Conservation (phyloP, 139 green algal species). For the Edaphochlamys debaryana region DNA sequence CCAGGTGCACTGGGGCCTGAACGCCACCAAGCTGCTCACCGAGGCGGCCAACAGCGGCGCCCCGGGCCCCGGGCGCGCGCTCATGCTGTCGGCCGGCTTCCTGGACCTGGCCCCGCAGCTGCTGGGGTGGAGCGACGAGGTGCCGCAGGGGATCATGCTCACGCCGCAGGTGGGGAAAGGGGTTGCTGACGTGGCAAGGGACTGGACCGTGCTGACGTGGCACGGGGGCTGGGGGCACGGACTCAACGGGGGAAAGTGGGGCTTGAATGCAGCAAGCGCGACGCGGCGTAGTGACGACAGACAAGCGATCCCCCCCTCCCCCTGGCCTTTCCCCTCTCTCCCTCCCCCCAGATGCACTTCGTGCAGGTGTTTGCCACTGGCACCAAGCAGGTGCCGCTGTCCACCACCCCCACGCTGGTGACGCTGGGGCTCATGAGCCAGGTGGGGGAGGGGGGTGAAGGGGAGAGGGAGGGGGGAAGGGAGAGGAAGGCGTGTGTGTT, state of each 20-base stretch:
- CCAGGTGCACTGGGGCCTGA: slow-evolving; percentile 19
- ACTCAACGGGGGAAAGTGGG: too few species aligned
- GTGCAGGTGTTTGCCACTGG: slow-evolving; percentile 12
- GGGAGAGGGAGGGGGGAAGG: too few species aligned
- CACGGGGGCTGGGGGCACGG: too few species aligned
- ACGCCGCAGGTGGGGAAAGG: slow-evolving; percentile 7
- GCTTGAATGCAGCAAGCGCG: too few species aligned
- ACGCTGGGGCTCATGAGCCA: not conserved
- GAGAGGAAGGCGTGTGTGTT: too few species aligned
- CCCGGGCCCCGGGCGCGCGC: not conserved
- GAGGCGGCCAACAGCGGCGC: not conserved
- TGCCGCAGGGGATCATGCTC: slow-evolving; percentile 23
- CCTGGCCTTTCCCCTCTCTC: too few species aligned
- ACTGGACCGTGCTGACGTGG: too few species aligned
- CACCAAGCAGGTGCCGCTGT: slow-evolving; percentile 18
- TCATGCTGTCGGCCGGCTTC: slow-evolving; percentile 17
- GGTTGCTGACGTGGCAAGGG: too few species aligned
- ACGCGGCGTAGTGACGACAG: too few species aligned
- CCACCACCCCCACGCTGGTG: slow-evolving; percentile 18
- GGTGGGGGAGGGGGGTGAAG: not conserved
- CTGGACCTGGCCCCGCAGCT: not conserved
- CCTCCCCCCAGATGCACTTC: too few species aligned
- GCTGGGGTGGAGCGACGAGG: not conserved
- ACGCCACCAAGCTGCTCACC: slow-evolving; percentile 4
- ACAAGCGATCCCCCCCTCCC: too few species aligned